These are phyloP conservation scores for Crepidotus variabilis DNA, from an alignment of 768 basidiomycete genomes.

Conservation along the genomic window DNA sequence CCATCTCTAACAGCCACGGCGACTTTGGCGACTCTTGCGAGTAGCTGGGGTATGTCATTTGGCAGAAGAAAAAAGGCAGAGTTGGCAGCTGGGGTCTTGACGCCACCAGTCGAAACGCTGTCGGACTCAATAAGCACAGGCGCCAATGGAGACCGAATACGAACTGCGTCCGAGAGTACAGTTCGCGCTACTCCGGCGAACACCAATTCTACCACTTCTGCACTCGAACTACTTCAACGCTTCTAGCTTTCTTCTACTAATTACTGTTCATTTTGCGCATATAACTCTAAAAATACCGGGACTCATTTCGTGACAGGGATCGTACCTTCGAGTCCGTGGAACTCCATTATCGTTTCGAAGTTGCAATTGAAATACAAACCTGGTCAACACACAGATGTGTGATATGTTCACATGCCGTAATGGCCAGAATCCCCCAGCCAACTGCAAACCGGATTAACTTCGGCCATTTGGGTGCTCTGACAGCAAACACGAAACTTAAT, in stretches of 20 bases:
- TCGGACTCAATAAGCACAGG: conserved; percentile 15
- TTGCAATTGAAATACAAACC: too few relatives aligned
- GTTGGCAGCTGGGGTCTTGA: conserved; percentile 14
- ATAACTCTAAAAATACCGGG: too few relatives aligned
- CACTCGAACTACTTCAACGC: conserved; percentile 8
- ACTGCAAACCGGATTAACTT: too few relatives aligned
- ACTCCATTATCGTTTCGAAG: too few relatives aligned
- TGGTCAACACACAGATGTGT: too few relatives aligned
- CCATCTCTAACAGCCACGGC: conserved; percentile 41
- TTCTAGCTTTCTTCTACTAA: conserved; percentile 5
- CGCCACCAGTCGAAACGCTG: conserved; percentile 26
- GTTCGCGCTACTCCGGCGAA: not conserved
- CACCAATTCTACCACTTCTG: conserved; percentile 5
- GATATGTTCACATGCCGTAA: too few relatives aligned
- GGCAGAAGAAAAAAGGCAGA: conserved; percentile 48
- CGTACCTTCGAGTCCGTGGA: too few relatives aligned
- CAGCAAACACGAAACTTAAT: too few relatives aligned
- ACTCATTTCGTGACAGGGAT: too few relatives aligned
- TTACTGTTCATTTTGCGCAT: conserved; percentile 1
- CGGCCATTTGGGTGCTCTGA: too few relatives aligned
- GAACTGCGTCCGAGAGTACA: not conserved
- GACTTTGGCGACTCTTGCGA: conserved; percentile 55
- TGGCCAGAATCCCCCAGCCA: too few relatives aligned
- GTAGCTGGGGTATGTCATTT: conserved; percentile 64
- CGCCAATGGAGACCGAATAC: not conserved